A percentile compares a stretch with the other conserved stretches of the same genome.
phyloP scores from a whole-genome alignment of 2,329 filamentous ascomycete genomes.

The Exophiala oligosperma region DNA sequence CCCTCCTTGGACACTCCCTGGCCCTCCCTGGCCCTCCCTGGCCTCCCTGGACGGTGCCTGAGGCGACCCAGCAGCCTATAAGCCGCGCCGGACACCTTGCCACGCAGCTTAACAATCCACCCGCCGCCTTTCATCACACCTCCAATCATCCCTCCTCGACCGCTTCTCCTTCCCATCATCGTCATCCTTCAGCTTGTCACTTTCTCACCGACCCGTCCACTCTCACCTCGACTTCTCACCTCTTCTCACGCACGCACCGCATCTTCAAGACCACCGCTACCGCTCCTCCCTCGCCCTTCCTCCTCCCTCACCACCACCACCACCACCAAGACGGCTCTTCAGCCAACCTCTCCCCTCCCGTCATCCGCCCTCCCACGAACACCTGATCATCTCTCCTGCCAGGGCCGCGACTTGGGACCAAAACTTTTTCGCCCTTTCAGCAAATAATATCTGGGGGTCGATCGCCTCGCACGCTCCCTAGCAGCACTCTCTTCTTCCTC shows the following conservation, averaged over 20 bases:
- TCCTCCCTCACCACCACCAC: too few relatives aligned
- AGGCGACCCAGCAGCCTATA: conserved; percentile 22
- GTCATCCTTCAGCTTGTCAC: conserved; percentile 31
- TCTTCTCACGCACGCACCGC: conserved; percentile 27
- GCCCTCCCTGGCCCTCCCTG: too few relatives aligned
- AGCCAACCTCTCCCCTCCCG: conserved; percentile 3
- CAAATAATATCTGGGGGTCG: conserved; percentile 22
- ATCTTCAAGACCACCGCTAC: conserved; percentile 7
- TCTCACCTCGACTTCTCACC: conserved; percentile 29
- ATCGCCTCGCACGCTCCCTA: conserved; percentile 22
- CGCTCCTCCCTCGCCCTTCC: conserved; percentile 8
- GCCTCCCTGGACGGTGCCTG: conserved; percentile 20
- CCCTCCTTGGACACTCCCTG: neutral
- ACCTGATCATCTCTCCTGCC: conserved; percentile 20
- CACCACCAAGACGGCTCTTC: neutral
- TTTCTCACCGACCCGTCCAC: conserved; percentile 31
- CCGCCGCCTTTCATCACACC: conserved; percentile 18
- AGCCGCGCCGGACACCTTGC: conserved; percentile 18
- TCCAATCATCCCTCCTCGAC: conserved; percentile 31
- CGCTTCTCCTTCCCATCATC: conserved; percentile 27
- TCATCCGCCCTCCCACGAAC: conserved; percentile 19
- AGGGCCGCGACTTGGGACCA: conserved; percentile 16
- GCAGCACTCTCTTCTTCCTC: conserved; percentile 20
- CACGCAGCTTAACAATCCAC: conserved; percentile 23
- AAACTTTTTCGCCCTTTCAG: conserved; percentile 12